Conservation (phyloP, 78 protist genomes). For the Creolimax fragrantissima region DNA sequence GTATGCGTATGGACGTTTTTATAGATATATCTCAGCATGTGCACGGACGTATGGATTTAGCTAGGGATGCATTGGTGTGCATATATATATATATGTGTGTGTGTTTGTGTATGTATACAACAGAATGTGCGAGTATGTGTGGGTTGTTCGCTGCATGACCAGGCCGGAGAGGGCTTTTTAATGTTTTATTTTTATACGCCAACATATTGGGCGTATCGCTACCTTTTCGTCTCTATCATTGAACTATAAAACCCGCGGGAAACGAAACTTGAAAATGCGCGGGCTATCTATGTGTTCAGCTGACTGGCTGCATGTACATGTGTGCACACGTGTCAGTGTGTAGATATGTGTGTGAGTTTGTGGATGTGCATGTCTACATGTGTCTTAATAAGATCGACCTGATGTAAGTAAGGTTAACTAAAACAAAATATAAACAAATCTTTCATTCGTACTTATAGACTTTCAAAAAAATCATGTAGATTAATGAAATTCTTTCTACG, state of each 20-base stretch:
- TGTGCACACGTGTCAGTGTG: constrained; percentile 3
- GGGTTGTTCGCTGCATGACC: no score
- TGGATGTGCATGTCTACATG: not conserved
- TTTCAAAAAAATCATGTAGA: not conserved
- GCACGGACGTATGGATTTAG: not conserved
- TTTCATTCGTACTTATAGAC: not conserved
- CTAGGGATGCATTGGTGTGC: not conserved
- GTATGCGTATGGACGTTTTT: not conserved
- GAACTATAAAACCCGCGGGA: no score
- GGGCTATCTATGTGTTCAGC: no score
- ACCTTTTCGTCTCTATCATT: no score
- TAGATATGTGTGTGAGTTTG: not conserved
- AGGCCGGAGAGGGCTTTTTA: no score
- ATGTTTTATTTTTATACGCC: no score
- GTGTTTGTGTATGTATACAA: not conserved
- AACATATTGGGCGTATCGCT: no score
- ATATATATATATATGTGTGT: not conserved
- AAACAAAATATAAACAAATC: not conserved
- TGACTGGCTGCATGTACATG: not conserved
- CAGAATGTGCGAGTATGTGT: not conserved
- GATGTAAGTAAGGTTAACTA: not conserved
- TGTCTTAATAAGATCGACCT: not conserved
- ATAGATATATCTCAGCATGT: not conserved
- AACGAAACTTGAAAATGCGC: no score
- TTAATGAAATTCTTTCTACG: not conserved